These are phyloP conservation scores for Xylaria hypoxylon DNA, from an alignment of 2,329 filamentous ascomycete species.

Conservation along the genomic window DNA sequence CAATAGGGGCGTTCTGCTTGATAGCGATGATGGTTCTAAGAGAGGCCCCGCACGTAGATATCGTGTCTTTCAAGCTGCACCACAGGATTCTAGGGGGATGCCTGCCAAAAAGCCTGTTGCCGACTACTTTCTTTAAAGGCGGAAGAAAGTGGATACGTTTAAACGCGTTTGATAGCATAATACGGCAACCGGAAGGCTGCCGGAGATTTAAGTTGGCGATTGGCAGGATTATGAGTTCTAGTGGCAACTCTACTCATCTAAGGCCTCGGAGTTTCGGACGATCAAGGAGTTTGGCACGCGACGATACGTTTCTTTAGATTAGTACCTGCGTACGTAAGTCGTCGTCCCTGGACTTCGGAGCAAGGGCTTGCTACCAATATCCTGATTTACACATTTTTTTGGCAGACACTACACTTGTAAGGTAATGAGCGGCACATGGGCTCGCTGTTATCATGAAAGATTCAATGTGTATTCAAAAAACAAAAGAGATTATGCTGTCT, in stretches of 20 bases:
- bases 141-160: not conserved
- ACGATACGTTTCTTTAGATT: conserved; percentile 3
- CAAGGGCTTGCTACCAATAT: not conserved
- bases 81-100: conserved; percentile 96
- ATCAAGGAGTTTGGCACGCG: conserved; percentile 15
- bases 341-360: not conserved
- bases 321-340: conserved; percentile 4
- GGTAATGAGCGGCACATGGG: conserved; percentile 4
- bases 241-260: not conserved
- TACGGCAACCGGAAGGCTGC: not conserved
- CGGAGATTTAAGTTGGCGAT: not conserved
- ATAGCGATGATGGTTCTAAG: conserved; percentile 57
- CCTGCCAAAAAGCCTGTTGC: conserved; percentile 98
- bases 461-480: conserved; percentile 28
- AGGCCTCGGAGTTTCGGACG: conserved; percentile 29
- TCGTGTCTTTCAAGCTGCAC: conserved; percentile 94
- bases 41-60: conserved; percentile 88
- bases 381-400: not conserved
- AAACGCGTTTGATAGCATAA: not conserved
- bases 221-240: not conserved
- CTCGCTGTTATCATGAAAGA: conserved; percentile 4
- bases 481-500: conserved; percentile 33
- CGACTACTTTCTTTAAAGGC: conserved; percentile 84
- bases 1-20: conserved; percentile 60
- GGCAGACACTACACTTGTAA: not conserved